Evolutionary conservation across 768 basidiomycete genomes (phyloP).

Genomic region (Kwoniella europaea): DNA sequence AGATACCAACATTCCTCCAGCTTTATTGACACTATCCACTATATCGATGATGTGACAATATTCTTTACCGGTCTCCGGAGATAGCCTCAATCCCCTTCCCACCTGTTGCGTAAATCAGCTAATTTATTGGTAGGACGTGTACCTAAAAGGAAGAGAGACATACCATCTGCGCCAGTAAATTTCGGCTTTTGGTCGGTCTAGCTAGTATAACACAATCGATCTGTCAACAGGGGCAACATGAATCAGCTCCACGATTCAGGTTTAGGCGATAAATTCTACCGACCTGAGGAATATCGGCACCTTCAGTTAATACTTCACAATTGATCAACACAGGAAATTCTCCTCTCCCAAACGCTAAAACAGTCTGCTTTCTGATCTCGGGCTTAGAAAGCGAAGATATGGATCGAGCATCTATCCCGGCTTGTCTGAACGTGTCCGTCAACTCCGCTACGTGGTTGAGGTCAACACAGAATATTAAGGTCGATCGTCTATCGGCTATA

Average conservation of each 20-base stretch:
- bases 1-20: slow-evolving; percentile 73
- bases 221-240: slow-evolving; percentile 15
- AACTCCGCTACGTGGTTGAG: slow-evolving; percentile 77
- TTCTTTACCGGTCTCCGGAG: slow-evolving; percentile 75
- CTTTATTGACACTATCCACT: slow-evolving; percentile 73
- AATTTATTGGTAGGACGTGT: not conserved
- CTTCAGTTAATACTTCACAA: slow-evolving; percentile 93
- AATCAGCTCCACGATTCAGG: no score
- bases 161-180: slow-evolving; percentile 92
- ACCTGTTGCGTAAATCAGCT: slow-evolving; percentile 63
- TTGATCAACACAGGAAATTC: slow-evolving; percentile 85
- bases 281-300: slow-evolving; percentile 85
- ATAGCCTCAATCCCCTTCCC: slow-evolving; percentile 87
- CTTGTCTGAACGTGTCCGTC: slow-evolving; percentile 71
- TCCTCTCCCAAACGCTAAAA: slow-evolving; percentile 72
- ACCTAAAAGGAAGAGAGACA: slow-evolving; percentile 25
- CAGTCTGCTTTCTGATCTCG: slow-evolving; percentile 67
- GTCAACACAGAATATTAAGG: slow-evolving; percentile 89
- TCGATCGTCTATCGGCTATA: slow-evolving; percentile 73
- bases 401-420: slow-evolving; percentile 83
- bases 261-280: not conserved
- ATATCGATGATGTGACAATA: slow-evolving; percentile 92
- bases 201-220: slow-evolving; percentile 90
- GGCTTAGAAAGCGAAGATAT: slow-evolving; percentile 72
- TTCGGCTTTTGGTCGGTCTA: slow-evolving; percentile 84